A percentile compares a stretch with the other conserved stretches of the same genome.
phyloP scores from a whole-genome alignment of 371 early-diverging fungal species.

The Mortierella sp. region DNA sequence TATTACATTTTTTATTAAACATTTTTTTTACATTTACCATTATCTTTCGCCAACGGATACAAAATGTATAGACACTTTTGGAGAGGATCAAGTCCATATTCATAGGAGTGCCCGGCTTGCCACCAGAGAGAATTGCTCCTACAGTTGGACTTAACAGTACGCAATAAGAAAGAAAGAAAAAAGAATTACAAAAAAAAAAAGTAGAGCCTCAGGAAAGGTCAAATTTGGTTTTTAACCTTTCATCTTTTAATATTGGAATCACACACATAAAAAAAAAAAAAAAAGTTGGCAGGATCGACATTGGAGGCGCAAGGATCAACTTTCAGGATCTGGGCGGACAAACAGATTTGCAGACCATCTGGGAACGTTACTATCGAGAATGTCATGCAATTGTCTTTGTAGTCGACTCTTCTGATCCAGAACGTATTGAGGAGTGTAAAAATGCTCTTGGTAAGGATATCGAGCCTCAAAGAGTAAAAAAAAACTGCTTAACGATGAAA shows the following conservation, averaged over 20 bases:
- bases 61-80: too few relatives aligned
- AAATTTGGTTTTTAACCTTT: not conserved
- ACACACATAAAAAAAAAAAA: not conserved
- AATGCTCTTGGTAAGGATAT: slow-evolving; percentile 79
- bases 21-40: too few relatives aligned
- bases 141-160: too few relatives aligned
- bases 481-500: too few relatives aligned
- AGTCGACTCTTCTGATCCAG: slow-evolving; percentile 86
- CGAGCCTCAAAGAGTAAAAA: too few relatives aligned
- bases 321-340: slow-evolving; percentile 98
- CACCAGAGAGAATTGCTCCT: too few relatives aligned
- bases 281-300: slow-evolving; percentile 84
- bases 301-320: slow-evolving; percentile 75
- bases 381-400: slow-evolving; percentile 96
- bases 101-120: too few relatives aligned
- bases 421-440: slow-evolving; percentile 86
- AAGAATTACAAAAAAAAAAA: not conserved
- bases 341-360: slow-evolving; percentile 86
- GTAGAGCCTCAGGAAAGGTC: not conserved
- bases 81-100: too few relatives aligned
- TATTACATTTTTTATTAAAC: too few relatives aligned
- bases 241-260: not conserved
- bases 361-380: slow-evolving; percentile 95
- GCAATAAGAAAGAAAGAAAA: not conserved
- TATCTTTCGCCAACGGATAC: too few relatives aligned